These are phyloP conservation scores for Talaromyces sp. DNA, from an alignment of 2,329 filamentous ascomycete genomes.

Conservation along the genomic window DNA sequence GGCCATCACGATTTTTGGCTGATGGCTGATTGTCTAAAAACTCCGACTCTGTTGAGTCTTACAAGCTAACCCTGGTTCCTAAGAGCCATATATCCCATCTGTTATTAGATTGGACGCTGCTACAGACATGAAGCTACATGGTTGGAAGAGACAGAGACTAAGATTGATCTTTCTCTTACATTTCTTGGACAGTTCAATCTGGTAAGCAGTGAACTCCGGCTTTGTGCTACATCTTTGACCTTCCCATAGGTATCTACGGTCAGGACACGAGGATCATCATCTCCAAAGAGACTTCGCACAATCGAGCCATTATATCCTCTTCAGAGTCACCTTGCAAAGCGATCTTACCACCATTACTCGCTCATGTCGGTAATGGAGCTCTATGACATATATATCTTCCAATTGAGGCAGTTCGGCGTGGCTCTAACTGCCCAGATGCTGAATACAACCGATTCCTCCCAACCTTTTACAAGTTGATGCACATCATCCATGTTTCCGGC, in stretches of 20 bases:
- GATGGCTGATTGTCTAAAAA: neutral
- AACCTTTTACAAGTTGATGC: conserved; percentile 10
- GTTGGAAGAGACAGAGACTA: no score
- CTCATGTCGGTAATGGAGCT: conserved; percentile 9
- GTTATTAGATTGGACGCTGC: neutral
- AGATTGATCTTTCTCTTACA: neutral
- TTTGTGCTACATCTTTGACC: conserved; percentile 9
- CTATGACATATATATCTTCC: conserved; percentile 17
- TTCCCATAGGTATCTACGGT: conserved; percentile 16
- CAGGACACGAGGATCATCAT: conserved; percentile 11
- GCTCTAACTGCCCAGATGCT: neutral
- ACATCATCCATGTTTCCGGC: conserved; percentile 14
- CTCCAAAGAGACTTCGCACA: conserved; percentile 37
- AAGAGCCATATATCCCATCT: neutral
- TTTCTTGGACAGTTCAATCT: neutral
- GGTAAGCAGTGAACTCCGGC: neutral
- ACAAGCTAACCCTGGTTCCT: neutral
- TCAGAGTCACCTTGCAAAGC: conserved; percentile 38
- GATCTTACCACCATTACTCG: conserved; percentile 13
- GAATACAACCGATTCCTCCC: conserved; percentile 4
- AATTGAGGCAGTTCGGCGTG: conserved; percentile 11
- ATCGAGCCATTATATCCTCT: conserved; percentile 39
- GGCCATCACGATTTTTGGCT: neutral
- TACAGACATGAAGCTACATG: neutral
- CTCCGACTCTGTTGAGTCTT: neutral